Evolutionary conservation across 2,329 filamentous ascomycete genomes (phyloP).

Genomic region (Sarocladiaceae sp.): DNA sequence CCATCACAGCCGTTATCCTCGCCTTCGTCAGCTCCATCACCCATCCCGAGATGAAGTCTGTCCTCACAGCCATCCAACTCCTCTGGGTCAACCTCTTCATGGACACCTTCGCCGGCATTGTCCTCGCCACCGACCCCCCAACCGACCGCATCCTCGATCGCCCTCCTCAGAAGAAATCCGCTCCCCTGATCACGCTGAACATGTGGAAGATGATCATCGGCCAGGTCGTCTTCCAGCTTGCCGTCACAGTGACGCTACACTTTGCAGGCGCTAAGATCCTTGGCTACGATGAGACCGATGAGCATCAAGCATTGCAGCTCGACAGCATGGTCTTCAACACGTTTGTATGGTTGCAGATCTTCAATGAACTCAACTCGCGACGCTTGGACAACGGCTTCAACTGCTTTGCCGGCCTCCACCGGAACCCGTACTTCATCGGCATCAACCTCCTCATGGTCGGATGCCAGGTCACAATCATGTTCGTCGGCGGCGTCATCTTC

Average conservation of each 20-base stretch:
- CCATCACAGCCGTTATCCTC: slow-evolving; percentile 53
- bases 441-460: slow-evolving; percentile 53
- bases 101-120: slow-evolving; percentile 52
- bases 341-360: slow-evolving; percentile 66
- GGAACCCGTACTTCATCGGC: slow-evolving; percentile 51
- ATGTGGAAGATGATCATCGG: slow-evolving; percentile 58
- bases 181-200: slow-evolving; percentile 61
- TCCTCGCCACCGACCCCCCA: slow-evolving; percentile 34
- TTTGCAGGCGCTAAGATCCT: slow-evolving; percentile 49
- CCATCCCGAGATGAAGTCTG: slow-evolving; percentile 31
- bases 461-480: slow-evolving; percentile 51
- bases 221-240: slow-evolving; percentile 48
- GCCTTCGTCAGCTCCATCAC: slow-evolving; percentile 51
- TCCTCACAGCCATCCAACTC: slow-evolving; percentile 51
- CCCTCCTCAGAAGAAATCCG: slow-evolving; percentile 47
- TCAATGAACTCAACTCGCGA: slow-evolving; percentile 60
- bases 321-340: slow-evolving; percentile 60
- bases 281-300: slow-evolving; percentile 34
- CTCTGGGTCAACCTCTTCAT: slow-evolving; percentile 58
- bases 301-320: slow-evolving; percentile 25
- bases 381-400: slow-evolving; percentile 58
- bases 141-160: slow-evolving; percentile 42
- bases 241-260: slow-evolving; percentile 45
- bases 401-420: slow-evolving; percentile 50
- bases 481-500: slow-evolving; percentile 50